Percentiles rank a stretch among this genome's conserved stretches.
Conservation (phyloP, 2,329 filamentous ascomycete genomes). For the Claviceps lovelessii region DNA sequence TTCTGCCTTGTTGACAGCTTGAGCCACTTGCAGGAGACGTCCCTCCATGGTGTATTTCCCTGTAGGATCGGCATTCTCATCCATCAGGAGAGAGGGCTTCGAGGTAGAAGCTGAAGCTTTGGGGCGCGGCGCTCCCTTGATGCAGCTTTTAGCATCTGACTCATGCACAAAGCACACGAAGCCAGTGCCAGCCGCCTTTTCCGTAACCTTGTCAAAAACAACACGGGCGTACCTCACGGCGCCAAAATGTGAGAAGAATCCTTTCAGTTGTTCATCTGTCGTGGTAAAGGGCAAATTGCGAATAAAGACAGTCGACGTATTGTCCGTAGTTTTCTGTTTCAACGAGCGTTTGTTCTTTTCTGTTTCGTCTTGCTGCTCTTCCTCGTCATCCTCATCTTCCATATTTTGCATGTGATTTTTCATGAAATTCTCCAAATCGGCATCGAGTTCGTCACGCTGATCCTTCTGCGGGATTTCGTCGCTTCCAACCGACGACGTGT, state of each 20-base stretch:
- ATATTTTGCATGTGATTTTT: conserved; percentile 43
- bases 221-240: conserved; percentile 80
- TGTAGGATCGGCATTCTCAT: conserved; percentile 65
- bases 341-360: conserved; percentile 15
- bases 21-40: conserved; percentile 69
- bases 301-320: conserved; percentile 72
- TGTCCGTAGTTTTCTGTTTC: conserved; percentile 37
- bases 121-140: conserved; percentile 57
- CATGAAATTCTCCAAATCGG: conserved; percentile 40
- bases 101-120: conserved; percentile 32
- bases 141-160: conserved; percentile 61
- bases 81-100: conserved; percentile 74
- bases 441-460: conserved; percentile 29
- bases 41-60: conserved; percentile 86
- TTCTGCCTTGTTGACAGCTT: conserved; percentile 72
- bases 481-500: conserved; percentile 12
- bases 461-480: conserved; percentile 14
- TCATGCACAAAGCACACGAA: conserved; percentile 84
- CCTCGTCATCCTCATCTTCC: conserved; percentile 42
- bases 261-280: conserved; percentile 66
- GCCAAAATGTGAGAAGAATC: conserved; percentile 81
- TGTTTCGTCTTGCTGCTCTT: conserved; percentile 30
- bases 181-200: conserved; percentile 77
- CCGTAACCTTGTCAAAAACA: conserved; percentile 73
- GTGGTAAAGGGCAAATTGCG: conserved; percentile 86